Conservation (phyloP, 2,329 filamentous ascomycete genomes). For the Kalaharituber pfeilii region DNA sequence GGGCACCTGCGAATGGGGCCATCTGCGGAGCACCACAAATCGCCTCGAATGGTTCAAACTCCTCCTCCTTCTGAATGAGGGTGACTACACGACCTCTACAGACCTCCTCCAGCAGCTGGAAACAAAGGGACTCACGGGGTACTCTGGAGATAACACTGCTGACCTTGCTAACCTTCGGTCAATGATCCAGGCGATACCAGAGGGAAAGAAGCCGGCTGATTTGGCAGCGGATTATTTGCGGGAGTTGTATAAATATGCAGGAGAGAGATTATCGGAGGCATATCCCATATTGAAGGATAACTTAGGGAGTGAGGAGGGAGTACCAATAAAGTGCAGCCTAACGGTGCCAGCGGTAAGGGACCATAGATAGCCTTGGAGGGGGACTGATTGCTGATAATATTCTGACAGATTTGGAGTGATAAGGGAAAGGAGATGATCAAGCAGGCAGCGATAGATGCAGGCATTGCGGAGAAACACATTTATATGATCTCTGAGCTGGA, state of each 20-base stretch:
- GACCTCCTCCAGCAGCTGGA: not conserved
- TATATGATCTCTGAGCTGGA: constrained; percentile 21
- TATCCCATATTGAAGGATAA: constrained; percentile 42
- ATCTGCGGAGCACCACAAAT: not conserved
- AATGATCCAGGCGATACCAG: constrained; percentile 5
- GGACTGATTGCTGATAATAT: not conserved
- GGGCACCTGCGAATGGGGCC: not conserved
- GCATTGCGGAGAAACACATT: constrained; percentile 42
- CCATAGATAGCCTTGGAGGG: constrained; percentile 1
- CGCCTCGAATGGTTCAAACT: not conserved
- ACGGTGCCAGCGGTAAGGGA: constrained; percentile 46
- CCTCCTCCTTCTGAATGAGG: not conserved
- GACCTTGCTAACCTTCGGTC: not conserved
- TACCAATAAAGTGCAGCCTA: constrained; percentile 59
- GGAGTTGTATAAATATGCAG: constrained; percentile 58
- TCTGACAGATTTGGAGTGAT: constrained; percentile 51
- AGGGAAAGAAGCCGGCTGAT: constrained; percentile 55
- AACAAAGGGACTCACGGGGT: not conserved
- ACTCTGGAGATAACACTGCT: not conserved
- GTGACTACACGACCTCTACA: not conserved
- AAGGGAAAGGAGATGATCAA: constrained; percentile 66
- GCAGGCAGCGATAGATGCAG: constrained; percentile 57
- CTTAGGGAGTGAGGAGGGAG: constrained; percentile 52
- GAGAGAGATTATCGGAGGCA: constrained; percentile 53
- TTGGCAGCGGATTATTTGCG: constrained; percentile 65